Percentiles rank a stretch among this genome's conserved stretches.
Conservation (phyloP, 163 green algal genomes). For the Chlorella variabilis region DNA sequence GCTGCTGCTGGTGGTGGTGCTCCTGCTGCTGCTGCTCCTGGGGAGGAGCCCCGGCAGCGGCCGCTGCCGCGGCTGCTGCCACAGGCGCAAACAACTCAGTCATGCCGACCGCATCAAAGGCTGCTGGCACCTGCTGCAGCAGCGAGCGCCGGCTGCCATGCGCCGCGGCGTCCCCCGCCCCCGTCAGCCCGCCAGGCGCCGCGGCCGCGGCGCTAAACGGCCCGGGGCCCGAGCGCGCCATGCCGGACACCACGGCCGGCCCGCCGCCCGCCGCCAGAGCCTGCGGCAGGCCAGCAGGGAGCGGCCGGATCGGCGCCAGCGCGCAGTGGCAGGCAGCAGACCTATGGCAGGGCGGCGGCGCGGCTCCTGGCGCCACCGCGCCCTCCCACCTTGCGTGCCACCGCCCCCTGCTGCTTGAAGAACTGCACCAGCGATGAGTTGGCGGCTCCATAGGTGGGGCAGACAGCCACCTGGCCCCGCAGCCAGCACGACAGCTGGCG, state of each 20-base stretch:
- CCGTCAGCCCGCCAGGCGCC: background rate
- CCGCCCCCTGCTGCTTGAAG: conserved; percentile 69
- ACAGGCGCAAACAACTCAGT: conserved; percentile 31
- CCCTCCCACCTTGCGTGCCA: background rate
- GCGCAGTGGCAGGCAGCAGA: no score
- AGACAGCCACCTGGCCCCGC: conserved; percentile 60
- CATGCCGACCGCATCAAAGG: conserved; percentile 33
- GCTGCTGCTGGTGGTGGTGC: background rate
- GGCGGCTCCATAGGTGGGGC: conserved; percentile 73
- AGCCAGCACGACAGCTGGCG: conserved; percentile 85
- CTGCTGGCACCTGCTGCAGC: conserved; percentile 30
- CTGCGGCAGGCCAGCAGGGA: background rate
- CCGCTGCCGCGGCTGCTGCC: conserved; percentile 14
- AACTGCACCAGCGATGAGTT: conserved; percentile 76
- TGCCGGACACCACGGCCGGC: background rate
- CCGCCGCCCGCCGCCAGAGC: conserved; percentile 11
- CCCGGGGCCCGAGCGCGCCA: background rate
- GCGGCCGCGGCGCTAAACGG: background rate
- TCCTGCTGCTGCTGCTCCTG: conserved; percentile 4
- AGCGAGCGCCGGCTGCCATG: conserved; percentile 14
- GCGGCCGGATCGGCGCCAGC: no score
- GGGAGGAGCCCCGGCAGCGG: background rate
- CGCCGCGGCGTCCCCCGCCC: background rate
- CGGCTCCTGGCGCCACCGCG: no score
- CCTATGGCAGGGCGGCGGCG: no score